Evolutionary conservation across 176 grass and related monocot genomes (phyloP).

Genomic region (Juncus effusus): DNA sequence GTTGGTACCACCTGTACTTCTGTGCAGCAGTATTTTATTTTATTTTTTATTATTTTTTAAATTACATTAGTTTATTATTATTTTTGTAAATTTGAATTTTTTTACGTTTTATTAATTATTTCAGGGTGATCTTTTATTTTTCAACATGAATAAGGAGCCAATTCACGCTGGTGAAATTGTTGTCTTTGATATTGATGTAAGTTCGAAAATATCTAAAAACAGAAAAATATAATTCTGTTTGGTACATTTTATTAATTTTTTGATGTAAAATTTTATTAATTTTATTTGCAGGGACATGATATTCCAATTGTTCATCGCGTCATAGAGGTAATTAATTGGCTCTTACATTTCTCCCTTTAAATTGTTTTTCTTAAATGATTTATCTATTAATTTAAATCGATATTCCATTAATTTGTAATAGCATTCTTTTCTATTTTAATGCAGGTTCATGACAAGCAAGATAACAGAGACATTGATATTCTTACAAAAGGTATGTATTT

Average conservation of each 20-base stretch:
- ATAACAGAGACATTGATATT: slow-evolving; percentile 28
- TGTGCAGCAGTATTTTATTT: too few species aligned
- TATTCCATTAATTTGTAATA: too few species aligned
- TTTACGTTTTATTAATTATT: slow-evolving; percentile 9
- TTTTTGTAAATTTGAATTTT: neutral
- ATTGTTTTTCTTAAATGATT: slow-evolving; percentile 7
- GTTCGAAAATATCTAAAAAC: slow-evolving; percentile 6
- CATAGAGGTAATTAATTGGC: slow-evolving; percentile 31
- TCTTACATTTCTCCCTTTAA: neutral
- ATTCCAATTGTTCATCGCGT: slow-evolving; percentile 48
- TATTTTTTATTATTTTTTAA: too few species aligned
- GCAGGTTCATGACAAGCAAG: slow-evolving; percentile 27
- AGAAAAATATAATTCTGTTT: neutral
- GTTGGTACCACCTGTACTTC: too few species aligned
- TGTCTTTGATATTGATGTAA: slow-evolving; percentile 40
- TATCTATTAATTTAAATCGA: too few species aligned
- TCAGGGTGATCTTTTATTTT: slow-evolving; percentile 41
- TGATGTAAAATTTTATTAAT: slow-evolving; percentile 2
- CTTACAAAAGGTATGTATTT: slow-evolving; percentile 32
- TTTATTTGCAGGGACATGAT: slow-evolving; percentile 35
- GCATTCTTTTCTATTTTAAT: too few species aligned
- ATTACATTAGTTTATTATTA: too few species aligned
- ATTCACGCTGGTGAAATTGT: slow-evolving; percentile 39
- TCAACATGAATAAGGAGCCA: slow-evolving; percentile 44
- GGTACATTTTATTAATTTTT: neutral